Evolutionary conservation across 1,284 basidiomycete genomes (phyloP).

Genomic region (Boletus mariae): DNA sequence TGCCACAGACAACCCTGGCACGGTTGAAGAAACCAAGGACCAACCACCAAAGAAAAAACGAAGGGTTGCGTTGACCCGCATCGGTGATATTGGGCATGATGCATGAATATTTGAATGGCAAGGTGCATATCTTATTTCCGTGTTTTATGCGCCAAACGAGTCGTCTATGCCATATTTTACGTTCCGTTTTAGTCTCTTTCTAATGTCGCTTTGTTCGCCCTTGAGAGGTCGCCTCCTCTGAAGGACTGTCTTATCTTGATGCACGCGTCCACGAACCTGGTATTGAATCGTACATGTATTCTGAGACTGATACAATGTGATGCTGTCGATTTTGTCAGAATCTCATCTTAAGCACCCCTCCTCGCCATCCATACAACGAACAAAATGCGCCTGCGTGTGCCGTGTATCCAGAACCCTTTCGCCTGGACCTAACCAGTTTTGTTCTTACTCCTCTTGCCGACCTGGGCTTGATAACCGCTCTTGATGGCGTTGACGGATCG

Average conservation of each 20-base stretch:
- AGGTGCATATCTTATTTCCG: conserved; percentile 1
- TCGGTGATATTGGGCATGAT: conserved; percentile 52
- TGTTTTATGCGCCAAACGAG: conserved; percentile 5
- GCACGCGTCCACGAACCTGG: conserved; percentile 2
- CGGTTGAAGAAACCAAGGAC: conserved; percentile 28
- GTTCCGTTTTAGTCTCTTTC: conserved; percentile 15
- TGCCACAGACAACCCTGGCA: conserved; percentile 10
- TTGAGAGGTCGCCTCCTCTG: neutral
- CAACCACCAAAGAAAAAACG: conserved; percentile 86
- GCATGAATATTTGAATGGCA: conserved; percentile 22
- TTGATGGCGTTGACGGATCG: conserved; percentile 96
- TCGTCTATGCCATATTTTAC: conserved; percentile 17
- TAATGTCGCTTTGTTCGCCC: conserved; percentile 13
- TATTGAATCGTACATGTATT: conserved; percentile 20
- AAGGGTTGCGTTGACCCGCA: conserved; percentile 73
- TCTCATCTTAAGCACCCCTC: neutral
- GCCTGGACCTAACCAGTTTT: conserved; percentile 23
- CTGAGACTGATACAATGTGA: conserved; percentile 17
- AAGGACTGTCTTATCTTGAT: neutral
- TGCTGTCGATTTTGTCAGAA: conserved; percentile 9
- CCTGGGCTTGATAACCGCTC: conserved; percentile 97
- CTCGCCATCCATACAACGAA: conserved; percentile 5
- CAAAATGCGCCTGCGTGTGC: neutral
- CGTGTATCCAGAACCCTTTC: neutral
- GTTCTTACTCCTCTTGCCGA: conserved; percentile 79